These are phyloP conservation scores for Fusarium heterosporum DNA, from an alignment of 2,329 filamentous ascomycete genomes.

Conservation along the genomic window DNA sequence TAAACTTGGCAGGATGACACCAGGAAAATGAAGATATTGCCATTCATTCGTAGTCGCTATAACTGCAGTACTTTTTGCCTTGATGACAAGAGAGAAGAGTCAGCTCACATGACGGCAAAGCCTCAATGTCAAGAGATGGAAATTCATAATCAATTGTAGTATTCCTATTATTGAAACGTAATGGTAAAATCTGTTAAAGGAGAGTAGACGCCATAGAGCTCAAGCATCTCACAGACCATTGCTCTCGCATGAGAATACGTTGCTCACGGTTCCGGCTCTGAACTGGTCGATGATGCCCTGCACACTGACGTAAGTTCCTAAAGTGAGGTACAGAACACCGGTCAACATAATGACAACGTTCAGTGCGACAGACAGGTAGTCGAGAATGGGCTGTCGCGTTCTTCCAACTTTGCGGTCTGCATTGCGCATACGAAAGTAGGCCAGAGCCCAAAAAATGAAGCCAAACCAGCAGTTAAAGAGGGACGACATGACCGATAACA, in stretches of 20 bases:
- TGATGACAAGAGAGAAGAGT: background rate
- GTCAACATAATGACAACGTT: constrained; percentile 80
- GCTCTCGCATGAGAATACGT: constrained; percentile 79
- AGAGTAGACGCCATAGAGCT: background rate
- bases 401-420: constrained; percentile 68
- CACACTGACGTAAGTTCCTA: constrained; percentile 83
- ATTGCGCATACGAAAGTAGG: constrained; percentile 79
- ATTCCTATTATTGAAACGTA: background rate
- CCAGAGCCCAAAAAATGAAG: constrained; percentile 93
- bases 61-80: background rate
- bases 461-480: constrained; percentile 94
- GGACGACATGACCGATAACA: constrained; percentile 79
- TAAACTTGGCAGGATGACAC: too few species aligned
- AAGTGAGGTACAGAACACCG: constrained; percentile 81
- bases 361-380: constrained; percentile 67
- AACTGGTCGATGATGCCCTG: constrained; percentile 84
- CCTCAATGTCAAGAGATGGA: background rate
- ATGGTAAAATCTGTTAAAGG: background rate
- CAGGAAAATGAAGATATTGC: too few species aligned
- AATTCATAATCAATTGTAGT: background rate
- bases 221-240: constrained; percentile 66
- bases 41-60: too few species aligned
- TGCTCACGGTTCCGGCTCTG: constrained; percentile 69
- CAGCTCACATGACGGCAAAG: background rate
- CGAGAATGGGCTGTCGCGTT: constrained; percentile 61